Conservation (phyloP, 805 yeast species). For the Metschnikowia lachancei region DNA sequence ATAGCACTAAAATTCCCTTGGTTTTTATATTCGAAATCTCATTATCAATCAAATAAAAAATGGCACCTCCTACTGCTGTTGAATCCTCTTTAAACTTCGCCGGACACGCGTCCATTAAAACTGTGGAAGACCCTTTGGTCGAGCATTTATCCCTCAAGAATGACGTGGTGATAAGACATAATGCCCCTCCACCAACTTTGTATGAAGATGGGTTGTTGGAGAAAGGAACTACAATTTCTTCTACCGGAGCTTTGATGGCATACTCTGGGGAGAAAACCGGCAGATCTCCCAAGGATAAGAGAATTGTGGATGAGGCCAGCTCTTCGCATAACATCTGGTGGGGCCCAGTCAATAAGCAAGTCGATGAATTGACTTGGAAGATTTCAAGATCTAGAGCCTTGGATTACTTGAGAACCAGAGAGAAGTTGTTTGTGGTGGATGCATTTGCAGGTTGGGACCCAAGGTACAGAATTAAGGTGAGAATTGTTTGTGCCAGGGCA, state of each 20-base stretch:
- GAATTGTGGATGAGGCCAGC: slow-evolving; percentile 92
- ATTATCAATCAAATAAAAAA: slow-evolving; percentile 14
- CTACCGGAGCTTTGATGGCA: slow-evolving; percentile 94
- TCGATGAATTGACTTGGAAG: slow-evolving; percentile 90
- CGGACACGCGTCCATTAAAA: slow-evolving; percentile 38
- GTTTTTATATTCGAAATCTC: not conserved
- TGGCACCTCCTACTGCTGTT: slow-evolving; percentile 47
- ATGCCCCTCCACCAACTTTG: slow-evolving; percentile 87
- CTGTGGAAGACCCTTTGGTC: slow-evolving; percentile 42
- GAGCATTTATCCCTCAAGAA: slow-evolving; percentile 47
- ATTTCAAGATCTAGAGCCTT: slow-evolving; percentile 95
- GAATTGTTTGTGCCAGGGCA: slow-evolving; percentile 97
- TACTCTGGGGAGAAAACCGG: slow-evolving; percentile 96
- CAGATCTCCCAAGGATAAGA: slow-evolving; percentile 96
- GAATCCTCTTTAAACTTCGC: slow-evolving; percentile 44
- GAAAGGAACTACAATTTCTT: slow-evolving; percentile 84
- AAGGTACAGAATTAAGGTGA: slow-evolving; percentile 89
- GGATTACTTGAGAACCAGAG: slow-evolving; percentile 94
- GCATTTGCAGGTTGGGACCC: slow-evolving; percentile 99
- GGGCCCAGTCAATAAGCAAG: slow-evolving; percentile 98
- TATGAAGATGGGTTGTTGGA: slow-evolving; percentile 94
- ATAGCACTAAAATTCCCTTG: slow-evolving; percentile 11
- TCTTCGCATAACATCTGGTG: slow-evolving; percentile 90
- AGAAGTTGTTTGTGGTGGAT: slow-evolving; percentile 89
- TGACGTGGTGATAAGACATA: slow-evolving; percentile 75